These are phyloP conservation scores for Fraxinus nigra DNA, from an alignment of 305 asterid species.

Conservation along the genomic window DNA sequence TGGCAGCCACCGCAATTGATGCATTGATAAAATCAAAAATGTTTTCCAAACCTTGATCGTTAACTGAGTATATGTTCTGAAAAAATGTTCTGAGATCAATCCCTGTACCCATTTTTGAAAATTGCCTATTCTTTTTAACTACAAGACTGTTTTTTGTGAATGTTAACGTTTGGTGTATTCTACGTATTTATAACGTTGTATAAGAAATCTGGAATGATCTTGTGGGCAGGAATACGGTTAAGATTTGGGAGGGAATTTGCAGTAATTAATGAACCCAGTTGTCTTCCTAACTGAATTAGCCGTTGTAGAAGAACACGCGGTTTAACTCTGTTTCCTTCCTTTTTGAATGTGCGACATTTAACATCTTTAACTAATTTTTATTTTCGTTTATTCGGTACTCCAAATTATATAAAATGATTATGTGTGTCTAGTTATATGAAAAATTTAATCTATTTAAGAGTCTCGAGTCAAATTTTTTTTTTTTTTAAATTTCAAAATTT, in stretches of 20 bases:
- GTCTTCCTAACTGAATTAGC: neutral
- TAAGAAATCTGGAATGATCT: neutral
- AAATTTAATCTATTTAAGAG: too few relatives aligned
- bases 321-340: neutral
- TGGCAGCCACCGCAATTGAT: neutral
- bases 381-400: neutral
- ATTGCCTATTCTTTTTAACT: neutral
- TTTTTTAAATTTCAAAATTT: too few relatives aligned
- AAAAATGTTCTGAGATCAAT: neutral
- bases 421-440: too few relatives aligned
- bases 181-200: neutral
- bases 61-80: neutral
- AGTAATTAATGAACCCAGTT: neutral
- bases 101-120: neutral
- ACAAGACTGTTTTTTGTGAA: neutral
- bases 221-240: too few relatives aligned
- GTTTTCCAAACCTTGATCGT: neutral
- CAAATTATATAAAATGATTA: too few relatives aligned
- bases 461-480: too few relatives aligned
- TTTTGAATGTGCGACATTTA: too few relatives aligned
- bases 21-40: neutral
- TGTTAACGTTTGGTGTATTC: neutral
- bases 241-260: too few relatives aligned
- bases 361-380: too few relatives aligned
- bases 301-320: neutral